Percentiles rank a stretch among this genome's conserved stretches.
Conservation (phyloP, 2,329 filamentous ascomycete species). For the Colletotrichum lindemuthianum region DNA sequence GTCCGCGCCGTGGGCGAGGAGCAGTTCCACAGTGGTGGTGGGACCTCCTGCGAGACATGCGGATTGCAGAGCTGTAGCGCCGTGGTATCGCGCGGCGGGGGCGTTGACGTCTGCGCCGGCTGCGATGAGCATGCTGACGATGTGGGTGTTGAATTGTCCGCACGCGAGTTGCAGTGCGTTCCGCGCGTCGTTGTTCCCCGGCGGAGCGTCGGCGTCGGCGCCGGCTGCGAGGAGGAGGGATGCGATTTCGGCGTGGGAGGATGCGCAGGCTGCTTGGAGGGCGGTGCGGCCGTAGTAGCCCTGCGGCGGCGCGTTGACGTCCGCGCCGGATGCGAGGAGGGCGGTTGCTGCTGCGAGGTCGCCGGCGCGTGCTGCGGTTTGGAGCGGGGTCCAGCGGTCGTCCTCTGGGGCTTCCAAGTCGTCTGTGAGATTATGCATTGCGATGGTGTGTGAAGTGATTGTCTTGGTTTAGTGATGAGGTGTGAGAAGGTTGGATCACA, state of each 20-base stretch:
- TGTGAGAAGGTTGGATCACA: neutral
- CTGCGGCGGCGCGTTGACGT: slow-evolving; percentile 45
- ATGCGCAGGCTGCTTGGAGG: slow-evolving; percentile 48
- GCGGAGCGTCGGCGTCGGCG: slow-evolving; percentile 46
- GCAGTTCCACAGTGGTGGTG: slow-evolving; percentile 38
- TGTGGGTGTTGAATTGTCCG: slow-evolving; percentile 36
- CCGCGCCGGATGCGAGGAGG: slow-evolving; percentile 41
- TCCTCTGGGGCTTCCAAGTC: slow-evolving; percentile 32
- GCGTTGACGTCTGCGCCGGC: slow-evolving; percentile 45
- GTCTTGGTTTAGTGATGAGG: neutral
- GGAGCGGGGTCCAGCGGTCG: slow-evolving; percentile 48
- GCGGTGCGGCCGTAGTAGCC: slow-evolving; percentile 50
- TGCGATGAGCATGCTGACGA: slow-evolving; percentile 43
- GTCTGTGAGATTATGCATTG: neutral
- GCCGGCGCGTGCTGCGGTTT: slow-evolving; percentile 46
- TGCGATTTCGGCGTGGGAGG: slow-evolving; percentile 41
- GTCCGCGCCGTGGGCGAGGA: slow-evolving; percentile 47
- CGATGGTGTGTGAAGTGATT: neutral
- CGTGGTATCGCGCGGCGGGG: slow-evolving; percentile 44
- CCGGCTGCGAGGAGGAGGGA: slow-evolving; percentile 43
- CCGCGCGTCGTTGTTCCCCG: slow-evolving; percentile 45
- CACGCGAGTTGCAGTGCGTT: slow-evolving; percentile 54
- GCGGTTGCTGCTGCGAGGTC: slow-evolving; percentile 40
- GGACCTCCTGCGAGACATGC: slow-evolving; percentile 46
- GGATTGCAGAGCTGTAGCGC: slow-evolving; percentile 51